Evolutionary conservation across 1,139 yeast genomes (phyloP), one percentile per base, ranked within the genome.

Genomic region (Yamadazyma trypodendri): DNA sequence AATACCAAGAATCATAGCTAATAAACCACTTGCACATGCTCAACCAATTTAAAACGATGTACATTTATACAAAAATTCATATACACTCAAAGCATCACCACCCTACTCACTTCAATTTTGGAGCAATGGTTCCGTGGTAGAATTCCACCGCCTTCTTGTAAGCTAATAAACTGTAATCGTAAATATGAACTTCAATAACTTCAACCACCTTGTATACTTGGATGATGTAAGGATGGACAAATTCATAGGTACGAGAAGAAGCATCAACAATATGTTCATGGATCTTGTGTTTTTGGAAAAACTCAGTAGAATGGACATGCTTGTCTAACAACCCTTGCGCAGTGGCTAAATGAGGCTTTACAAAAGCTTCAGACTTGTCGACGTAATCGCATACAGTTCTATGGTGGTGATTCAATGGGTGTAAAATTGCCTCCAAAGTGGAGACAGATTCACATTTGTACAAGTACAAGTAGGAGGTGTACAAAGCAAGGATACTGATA

Each of bases 361-460:
- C 55, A 40, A 48, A 56, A 27, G 46, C 44, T 34, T 59, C 55
- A 20, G 67, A 68, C 34, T 51, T 51, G 47, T 56, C 51, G 48
- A 70, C 62, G 2, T 51, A 59, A 25, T 56, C 64, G 54, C 77
- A 71, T 32, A 66, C 52, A 36, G 55, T 55, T 47, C 54, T 54
- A 49, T 68, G 72, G 43, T 58, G 54, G 43, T 61, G 60, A 37
- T 61, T 48, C 44, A 68, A 61, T 36, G 77, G 76, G 47, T 68
- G 74, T 48, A 66, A 54, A 35, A 65, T 58, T 40, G 65, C 52
- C 20, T 63, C 54, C 13, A 63, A 48, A 47, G 63, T 63, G 39
- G 60, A 51, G 45, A 67, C 61, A 30, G 58, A 49, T 35, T 58
- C 63, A 54, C 77, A 71, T 51, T 70, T 70, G 58, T 65, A 70